These are phyloP conservation scores for Petunia axillaris DNA, from an alignment of 257 asterid species.

Conservation along the genomic window DNA sequence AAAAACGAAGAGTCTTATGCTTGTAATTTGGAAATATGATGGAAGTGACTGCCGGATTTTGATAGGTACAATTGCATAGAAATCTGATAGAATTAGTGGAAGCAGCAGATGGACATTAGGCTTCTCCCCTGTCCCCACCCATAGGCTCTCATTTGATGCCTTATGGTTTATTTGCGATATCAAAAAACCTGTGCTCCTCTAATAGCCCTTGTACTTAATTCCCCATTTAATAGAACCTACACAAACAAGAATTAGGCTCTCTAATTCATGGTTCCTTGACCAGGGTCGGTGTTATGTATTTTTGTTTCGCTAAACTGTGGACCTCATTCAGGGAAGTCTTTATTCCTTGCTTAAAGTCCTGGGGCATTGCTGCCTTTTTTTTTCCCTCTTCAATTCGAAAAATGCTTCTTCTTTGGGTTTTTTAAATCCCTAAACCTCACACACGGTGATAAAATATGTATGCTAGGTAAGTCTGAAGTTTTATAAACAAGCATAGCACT, in stretches of 20 bases:
- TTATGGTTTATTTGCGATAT: background rate
- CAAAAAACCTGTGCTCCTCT: background rate
- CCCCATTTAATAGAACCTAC: background rate
- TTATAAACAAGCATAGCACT: background rate
- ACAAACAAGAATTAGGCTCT: conserved; percentile 7
- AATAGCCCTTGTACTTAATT: background rate
- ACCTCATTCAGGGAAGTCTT: background rate
- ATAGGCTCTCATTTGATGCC: background rate
- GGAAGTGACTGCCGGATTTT: background rate
- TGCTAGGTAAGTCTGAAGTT: background rate
- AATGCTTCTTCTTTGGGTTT: background rate
- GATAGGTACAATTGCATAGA: conserved; percentile 9
- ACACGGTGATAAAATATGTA: background rate
- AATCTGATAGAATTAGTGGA: background rate
- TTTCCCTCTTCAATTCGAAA: background rate
- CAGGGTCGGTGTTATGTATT: background rate
- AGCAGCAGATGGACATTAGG: background rate
- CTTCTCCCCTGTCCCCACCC: background rate
- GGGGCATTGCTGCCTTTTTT: background rate
- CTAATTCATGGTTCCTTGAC: background rate
- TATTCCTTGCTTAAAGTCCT: background rate
- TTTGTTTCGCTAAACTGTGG: background rate
- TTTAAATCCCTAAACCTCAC: background rate
- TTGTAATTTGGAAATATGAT: conserved; percentile 11
- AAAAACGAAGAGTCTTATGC: background rate